Conservation (phyloP, 495 filamentous ascomycete species). For the Aspergillus cavernicola region DNA sequence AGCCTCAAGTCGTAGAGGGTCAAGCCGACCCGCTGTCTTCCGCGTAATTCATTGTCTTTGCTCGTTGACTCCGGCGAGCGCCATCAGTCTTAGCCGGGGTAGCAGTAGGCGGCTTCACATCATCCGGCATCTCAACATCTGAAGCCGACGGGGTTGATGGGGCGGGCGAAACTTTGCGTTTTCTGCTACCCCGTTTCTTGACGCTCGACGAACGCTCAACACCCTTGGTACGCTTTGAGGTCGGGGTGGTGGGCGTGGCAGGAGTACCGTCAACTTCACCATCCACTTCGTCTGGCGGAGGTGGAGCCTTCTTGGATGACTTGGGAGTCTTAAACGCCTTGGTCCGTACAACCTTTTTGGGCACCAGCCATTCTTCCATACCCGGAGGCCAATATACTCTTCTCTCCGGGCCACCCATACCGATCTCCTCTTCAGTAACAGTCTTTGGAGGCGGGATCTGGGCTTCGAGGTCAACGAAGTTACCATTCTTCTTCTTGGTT, state of each 20-base stretch:
- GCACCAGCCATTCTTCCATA: conserved; percentile 87
- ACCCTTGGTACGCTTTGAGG: neutral
- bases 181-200: conserved; percentile 26
- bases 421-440: conserved; percentile 66
- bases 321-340: conserved; percentile 32
- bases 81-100: conserved; percentile 8
- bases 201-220: conserved; percentile 18
- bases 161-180: conserved; percentile 32
- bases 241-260: conserved; percentile 17
- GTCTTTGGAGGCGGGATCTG: conserved; percentile 38
- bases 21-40: conserved; percentile 33
- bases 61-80: conserved; percentile 32
- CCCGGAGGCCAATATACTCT: conserved; percentile 90
- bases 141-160: conserved; percentile 25
- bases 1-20: conserved; percentile 1
- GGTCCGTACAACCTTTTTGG: conserved; percentile 68
- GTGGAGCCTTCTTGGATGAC: conserved; percentile 18
- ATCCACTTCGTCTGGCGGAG: conserved; percentile 22
- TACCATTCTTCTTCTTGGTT: conserved; percentile 40
- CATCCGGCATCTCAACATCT: conserved; percentile 25
- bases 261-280: conserved; percentile 4
- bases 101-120: conserved; percentile 11
- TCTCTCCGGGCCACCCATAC: conserved; percentile 83
- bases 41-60: conserved; percentile 46
- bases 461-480: conserved; percentile 48